phyloP scores from a whole-genome alignment of 768 basidiomycete genomes.

The Termitomyces sp. region DNA sequence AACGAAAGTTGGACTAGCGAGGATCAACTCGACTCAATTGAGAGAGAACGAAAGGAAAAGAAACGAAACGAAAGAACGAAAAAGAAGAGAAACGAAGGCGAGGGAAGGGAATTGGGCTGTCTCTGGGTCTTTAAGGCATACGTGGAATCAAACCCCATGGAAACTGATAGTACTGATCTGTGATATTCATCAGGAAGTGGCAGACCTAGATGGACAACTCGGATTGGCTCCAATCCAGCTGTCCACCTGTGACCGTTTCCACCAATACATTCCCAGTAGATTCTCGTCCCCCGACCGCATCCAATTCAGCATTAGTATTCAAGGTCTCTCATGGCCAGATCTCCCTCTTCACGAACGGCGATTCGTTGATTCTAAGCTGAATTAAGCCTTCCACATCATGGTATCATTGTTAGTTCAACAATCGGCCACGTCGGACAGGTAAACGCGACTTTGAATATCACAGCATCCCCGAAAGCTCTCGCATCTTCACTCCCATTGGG shows the following conservation, averaged over 20 bases:
- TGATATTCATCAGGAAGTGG: no score
- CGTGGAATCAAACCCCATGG: constrained; percentile 22
- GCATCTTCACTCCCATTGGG: not conserved
- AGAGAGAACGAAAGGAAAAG: constrained; percentile 35
- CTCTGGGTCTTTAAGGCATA: constrained; percentile 22
- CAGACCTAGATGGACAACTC: no score
- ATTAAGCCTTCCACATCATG: not conserved
- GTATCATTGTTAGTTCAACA: not conserved
- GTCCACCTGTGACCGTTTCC: not conserved
- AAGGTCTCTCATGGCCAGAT: not conserved
- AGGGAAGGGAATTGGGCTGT: constrained; percentile 17
- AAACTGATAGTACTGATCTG: no score
- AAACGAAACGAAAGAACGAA: constrained; percentile 33
- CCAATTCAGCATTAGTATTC: not conserved
- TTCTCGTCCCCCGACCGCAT: not conserved
- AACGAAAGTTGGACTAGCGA: constrained; percentile 55
- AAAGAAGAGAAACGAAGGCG: constrained; percentile 23
- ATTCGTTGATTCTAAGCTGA: not conserved
- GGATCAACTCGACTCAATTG: constrained; percentile 63
- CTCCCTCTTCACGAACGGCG: not conserved
- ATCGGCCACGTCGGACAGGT: not conserved
- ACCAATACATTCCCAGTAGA: no score
- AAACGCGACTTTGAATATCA: not conserved
- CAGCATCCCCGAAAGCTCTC: not conserved
- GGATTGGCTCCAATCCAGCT: not conserved